Evolutionary conservation across 441 rosid genomes (phyloP).

Genomic region (Arabidopsis hybrid): DNA sequence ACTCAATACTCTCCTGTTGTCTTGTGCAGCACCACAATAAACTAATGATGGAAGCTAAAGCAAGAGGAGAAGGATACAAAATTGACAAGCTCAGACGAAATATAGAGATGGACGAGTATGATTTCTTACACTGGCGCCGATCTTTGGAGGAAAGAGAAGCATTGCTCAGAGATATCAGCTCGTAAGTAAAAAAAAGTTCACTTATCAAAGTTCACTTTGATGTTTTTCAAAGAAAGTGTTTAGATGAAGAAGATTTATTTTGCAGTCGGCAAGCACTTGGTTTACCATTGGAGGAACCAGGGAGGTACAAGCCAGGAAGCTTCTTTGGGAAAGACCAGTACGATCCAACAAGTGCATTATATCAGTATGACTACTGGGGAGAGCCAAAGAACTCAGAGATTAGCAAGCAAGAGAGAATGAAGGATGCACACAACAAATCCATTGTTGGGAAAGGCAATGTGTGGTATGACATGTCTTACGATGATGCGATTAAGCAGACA

Average conservation of each 20-base stretch:
- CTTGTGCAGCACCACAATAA: slow-evolving; percentile 73
- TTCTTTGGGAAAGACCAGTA: slow-evolving; percentile 89
- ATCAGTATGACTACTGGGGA: slow-evolving; percentile 93
- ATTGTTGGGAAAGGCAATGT: slow-evolving; percentile 82
- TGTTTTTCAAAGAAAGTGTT: slow-evolving; percentile 8
- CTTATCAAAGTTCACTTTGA: slow-evolving; percentile 5
- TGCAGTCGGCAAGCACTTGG: slow-evolving; percentile 85
- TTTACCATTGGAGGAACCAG: slow-evolving; percentile 96
- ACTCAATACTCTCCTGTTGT: background rate
- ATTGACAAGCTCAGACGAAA: slow-evolving; percentile 75
- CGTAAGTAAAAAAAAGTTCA: slow-evolving; percentile 50
- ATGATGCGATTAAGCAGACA: slow-evolving; percentile 74
- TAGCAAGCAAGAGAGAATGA: slow-evolving; percentile 78
- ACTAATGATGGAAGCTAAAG: slow-evolving; percentile 71
- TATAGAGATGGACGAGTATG: slow-evolving; percentile 96
- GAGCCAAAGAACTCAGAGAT: slow-evolving; percentile 94
- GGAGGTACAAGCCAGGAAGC: slow-evolving; percentile 80
- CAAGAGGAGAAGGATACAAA: slow-evolving; percentile 83
- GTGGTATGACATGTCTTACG: slow-evolving; percentile 92
- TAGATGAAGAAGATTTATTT: slow-evolving; percentile 14
- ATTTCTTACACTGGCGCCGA: slow-evolving; percentile 84
- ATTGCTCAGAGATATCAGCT: slow-evolving; percentile 92
- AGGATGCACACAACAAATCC: slow-evolving; percentile 81
- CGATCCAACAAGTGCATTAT: slow-evolving; percentile 85
- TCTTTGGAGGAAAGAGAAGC: slow-evolving; percentile 97